Evolutionary conservation across 495 filamentous ascomycete genomes (phyloP), one percentile per base, ranked within the genome.

Genomic region (Aspergillus leporis): DNA sequence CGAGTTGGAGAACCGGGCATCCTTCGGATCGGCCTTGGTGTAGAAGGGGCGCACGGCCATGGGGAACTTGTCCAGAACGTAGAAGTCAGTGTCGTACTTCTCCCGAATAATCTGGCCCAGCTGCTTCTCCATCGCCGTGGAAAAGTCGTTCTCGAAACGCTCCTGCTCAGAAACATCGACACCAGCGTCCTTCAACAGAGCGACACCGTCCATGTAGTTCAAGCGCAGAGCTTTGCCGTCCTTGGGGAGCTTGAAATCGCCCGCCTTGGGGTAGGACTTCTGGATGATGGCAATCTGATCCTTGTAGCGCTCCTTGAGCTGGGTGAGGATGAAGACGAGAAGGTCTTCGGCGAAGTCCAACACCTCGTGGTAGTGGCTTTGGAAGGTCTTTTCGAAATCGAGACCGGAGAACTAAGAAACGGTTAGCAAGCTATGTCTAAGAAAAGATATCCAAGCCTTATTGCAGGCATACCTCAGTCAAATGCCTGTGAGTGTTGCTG

Each of bases 311-410:
- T 82, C 79, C 71, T 89, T 78, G 21, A 94, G 81, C 38, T 88
- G 84, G 34, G 84, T 84, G 81, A 98, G 93, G 65, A 98, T 96
- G 74, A 89, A 83, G 60, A 97, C 84, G 65, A 98, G 85, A 16
- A 95, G 88, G 59, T 87, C 77, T 70, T 97, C 94, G 22, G 96
- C 83, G 63, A 90, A 86, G 22, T 85, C 73, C 23, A 91, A 74
- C 38, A 95, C 92, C 71, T 98, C 94, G 70, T 90, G 85, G 77
- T 97, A 98, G 74, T 92, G 83, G 55, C 90, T 77, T 54, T 89
- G 83, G 72, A 97, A 96, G 36, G 92, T 92, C 90, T 96, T 97
- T 70, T 98, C 94, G 67, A 97, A 78, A 90, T 98, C 94, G 59
- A 98, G 89, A 72, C 94, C 94, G 45, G 90, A 91, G 76, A 96